These are phyloP conservation scores for Periconia macrospinosa DNA, from an alignment of 2,329 filamentous ascomycete genomes.

Conservation along the genomic window DNA sequence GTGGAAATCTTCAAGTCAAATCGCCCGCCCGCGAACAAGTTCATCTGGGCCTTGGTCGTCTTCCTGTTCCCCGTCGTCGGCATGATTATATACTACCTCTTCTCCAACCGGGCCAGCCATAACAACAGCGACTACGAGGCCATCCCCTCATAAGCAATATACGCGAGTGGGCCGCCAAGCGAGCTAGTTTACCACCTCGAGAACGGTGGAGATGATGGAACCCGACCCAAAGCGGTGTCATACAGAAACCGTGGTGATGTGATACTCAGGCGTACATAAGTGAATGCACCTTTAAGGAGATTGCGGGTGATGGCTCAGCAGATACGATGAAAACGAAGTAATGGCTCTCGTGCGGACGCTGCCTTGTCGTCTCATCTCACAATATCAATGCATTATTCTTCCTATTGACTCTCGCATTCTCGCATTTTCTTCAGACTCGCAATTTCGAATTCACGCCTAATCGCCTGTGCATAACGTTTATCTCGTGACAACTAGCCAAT, in stretches of 20 bases:
- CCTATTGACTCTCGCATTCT: background rate
- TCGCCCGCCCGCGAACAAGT: constrained; percentile 59
- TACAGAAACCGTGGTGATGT: background rate
- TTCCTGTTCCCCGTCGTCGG: constrained; percentile 67
- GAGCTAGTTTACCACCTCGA: background rate
- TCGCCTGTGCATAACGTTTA: background rate
- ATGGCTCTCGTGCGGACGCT: background rate
- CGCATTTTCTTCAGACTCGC: background rate
- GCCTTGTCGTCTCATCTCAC: background rate
- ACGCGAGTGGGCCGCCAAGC: background rate
- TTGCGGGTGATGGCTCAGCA: background rate
- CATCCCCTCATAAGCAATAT: constrained; percentile 32
- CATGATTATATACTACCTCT: constrained; percentile 65
- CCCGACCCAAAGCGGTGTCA: background rate
- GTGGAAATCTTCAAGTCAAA: constrained; percentile 68
- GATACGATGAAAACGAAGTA: background rate
- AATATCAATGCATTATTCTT: background rate
- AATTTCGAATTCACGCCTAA: background rate
- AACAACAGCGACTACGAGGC: constrained; percentile 60
- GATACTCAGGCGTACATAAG: background rate
- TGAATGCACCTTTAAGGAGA: background rate
- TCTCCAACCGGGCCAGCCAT: constrained; percentile 63
- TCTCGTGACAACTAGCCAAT: background rate
- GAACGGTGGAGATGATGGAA: background rate
- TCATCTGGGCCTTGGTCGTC: constrained; percentile 65